Base-by-base conservation (phyloP, 768 basidiomycete genomes). In the Agaricus blazei region DNA sequence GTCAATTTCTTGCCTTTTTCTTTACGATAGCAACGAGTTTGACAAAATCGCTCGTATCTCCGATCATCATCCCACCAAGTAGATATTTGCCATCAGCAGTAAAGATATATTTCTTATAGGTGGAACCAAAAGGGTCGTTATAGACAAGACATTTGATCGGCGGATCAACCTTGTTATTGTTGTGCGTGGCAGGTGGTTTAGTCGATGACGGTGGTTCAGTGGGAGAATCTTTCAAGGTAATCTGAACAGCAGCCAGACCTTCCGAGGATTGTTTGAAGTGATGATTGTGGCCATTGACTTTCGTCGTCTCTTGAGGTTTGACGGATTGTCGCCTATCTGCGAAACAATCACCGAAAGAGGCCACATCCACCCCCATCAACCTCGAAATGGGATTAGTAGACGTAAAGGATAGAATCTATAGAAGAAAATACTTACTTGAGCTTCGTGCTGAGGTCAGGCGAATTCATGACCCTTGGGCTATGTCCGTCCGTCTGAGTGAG, bases 1-100 rank as follows among this genome's bases (percentile, higher is more conserved):
- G 44, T 41, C 15, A 27, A 48, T 29, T 14, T 53, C 65, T 31
- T 53, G 76, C 84, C 72, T 81, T 82, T 73, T 87, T 87, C 71
- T 84, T 86, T 28, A 86, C 82, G 31, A 88, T 71, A 11, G 81
- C 72, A n/a, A 88, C 75, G 12, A 89, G 73, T 67, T 88, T 87
- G 54, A 83, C 77, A 62, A 83, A 88, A 63, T 86, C 83, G 37
- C 72, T 74, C 9, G 80, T 80, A 62, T 87, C 85, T 2, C 87
- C 88, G n/a, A 90, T 79, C 85, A 89, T 86, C 79, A 88, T 87
- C 3, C 88, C 88, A 11, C 88, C 88, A 3, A 90, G 68, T 11
- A 90, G 72, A 60, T 85, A 76, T 66, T 84, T 83, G 9, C 87
- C 88, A 62, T 89, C 85, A 7, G 76, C 75, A 9, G 78, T 84